These are phyloP conservation scores for Lolium perenne DNA, from an alignment of 176 grass and related monocot genomes.

Conservation along the genomic window DNA sequence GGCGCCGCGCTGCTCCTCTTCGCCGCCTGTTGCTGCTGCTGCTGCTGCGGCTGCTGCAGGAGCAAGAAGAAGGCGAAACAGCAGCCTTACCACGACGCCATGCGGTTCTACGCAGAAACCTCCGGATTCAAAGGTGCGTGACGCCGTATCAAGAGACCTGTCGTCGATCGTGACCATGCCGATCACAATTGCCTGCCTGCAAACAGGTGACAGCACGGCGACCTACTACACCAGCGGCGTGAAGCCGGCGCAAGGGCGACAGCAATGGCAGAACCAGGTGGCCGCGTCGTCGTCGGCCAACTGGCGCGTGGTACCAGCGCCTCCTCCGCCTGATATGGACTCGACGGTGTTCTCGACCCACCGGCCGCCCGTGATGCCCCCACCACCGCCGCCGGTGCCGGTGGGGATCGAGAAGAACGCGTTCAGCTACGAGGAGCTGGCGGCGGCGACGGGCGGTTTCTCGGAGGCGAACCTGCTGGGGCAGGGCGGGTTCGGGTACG, in stretches of 20 bases:
- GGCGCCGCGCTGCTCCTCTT: constrained; percentile 39
- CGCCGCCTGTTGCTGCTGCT: constrained; percentile 48
- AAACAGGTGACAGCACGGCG: constrained; percentile 34
- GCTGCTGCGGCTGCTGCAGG: constrained; percentile 26
- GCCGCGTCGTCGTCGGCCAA: background rate
- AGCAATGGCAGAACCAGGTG: constrained; percentile 16
- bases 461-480: constrained; percentile 55
- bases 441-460: constrained; percentile 51
- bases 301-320: background rate
- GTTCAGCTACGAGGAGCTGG: constrained; percentile 62
- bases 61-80: constrained; percentile 19
- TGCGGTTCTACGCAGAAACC: constrained; percentile 50
- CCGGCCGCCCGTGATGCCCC: constrained; percentile 36
- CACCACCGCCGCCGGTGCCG: constrained; percentile 40
- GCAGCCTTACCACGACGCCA: constrained; percentile 36
- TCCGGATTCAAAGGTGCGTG: constrained; percentile 49
- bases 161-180: too few relatives aligned
- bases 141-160: background rate
- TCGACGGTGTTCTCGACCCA: background rate
- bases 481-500: constrained; percentile 74
- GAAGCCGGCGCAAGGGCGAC: background rate
- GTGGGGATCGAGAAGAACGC: constrained; percentile 49
- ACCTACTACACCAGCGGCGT: constrained; percentile 29
- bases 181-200: background rate
- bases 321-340: background rate